Base-by-base conservation (phyloP, 768 basidiomycete species). In the Tulasnella sp. region DNA sequence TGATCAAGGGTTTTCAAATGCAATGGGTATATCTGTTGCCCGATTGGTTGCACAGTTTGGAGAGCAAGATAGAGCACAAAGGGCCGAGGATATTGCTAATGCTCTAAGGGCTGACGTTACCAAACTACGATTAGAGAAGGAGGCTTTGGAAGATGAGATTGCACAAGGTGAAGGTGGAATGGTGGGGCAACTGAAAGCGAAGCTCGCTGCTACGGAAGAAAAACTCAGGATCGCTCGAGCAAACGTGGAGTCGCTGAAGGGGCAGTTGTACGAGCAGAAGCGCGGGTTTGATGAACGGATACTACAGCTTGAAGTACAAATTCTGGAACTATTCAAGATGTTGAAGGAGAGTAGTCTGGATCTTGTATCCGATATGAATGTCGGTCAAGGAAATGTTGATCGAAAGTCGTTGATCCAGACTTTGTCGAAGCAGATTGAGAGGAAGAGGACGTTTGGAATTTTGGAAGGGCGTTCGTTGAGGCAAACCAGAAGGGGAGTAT, bases 251-350 rank as follows among this genome's bases (percentile, higher is more conserved):
- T 72, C 81, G 43, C 69, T 95, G 8, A 82, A 88, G 60, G 75
- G 74, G 15, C 85, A 88, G 60, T 66, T 95, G 48, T 79, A 77
- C 58, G 73, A 74, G 34, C 85, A 91, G 67, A 85, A 81, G 63
- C 63, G 68, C 13, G 78, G 75, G 12, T 91, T 91, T 61, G 85
- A 92, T 61, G 85, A 89, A 52, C 78, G 78, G 58, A 88, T 96
- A 51, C 72, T 77, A 3, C 86, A 93, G 63, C 78, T 93, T 12
- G 90, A 95, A 61, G 75, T 81, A 10, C 87, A 95, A 69, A 92
- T 93, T 55, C 77, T 85, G 73, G 91, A 95, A 62, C 66, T 96
- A 15, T 98, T 92, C 69, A 74, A 83, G 58, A 93, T 95, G 89
- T 70, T 98, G 48, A 85, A 79, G 62, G 40, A 41, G 20, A 51